Evolutionary conservation across 1,284 basidiomycete genomes (phyloP).

Genomic region (Tylopilus sp.): DNA sequence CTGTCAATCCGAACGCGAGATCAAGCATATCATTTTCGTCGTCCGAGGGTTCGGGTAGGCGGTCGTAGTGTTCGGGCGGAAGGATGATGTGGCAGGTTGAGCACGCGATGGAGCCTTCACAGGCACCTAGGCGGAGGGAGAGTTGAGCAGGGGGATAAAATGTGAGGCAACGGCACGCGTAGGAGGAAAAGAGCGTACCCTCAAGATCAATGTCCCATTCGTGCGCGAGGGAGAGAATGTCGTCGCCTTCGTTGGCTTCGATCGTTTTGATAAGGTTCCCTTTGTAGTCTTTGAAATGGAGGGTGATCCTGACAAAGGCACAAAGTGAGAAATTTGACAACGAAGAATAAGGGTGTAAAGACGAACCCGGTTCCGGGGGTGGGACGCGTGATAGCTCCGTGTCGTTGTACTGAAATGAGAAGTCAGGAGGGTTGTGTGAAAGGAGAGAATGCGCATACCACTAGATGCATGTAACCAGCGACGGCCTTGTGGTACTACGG

Average conservation of each 20-base stretch:
- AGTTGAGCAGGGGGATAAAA: neutral
- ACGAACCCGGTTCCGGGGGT: constrained; percentile 65
- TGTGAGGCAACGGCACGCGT: neutral
- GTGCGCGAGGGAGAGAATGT: constrained; percentile 88
- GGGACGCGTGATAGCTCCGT: constrained; percentile 49
- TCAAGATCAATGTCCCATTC: constrained; percentile 98
- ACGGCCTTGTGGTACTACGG: neutral
- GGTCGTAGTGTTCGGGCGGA: constrained; percentile 79
- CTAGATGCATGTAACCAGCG: constrained; percentile 22
- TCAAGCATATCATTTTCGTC: constrained; percentile 99
- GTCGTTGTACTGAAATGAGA: constrained; percentile 29
- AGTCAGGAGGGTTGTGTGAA: neutral
- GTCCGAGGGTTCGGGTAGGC: constrained; percentile 88
- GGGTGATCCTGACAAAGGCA: constrained; percentile 64
- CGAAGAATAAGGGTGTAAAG: neutral
- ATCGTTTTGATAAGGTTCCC: constrained; percentile 83
- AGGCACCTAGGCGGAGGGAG: constrained; percentile 64
- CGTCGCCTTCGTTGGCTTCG: constrained; percentile 93
- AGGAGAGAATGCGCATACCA: constrained; percentile 6
- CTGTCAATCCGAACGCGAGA: constrained; percentile 95
- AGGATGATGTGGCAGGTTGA: constrained; percentile 98
- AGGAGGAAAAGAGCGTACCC: constrained; percentile 49
- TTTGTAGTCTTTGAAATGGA: constrained; percentile 89
- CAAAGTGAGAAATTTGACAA: neutral
- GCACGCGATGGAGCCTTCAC: constrained; percentile 95